These are phyloP conservation scores for Podaxis carcinomalis DNA, from an alignment of 768 basidiomycete species.

Conservation along the genomic window DNA sequence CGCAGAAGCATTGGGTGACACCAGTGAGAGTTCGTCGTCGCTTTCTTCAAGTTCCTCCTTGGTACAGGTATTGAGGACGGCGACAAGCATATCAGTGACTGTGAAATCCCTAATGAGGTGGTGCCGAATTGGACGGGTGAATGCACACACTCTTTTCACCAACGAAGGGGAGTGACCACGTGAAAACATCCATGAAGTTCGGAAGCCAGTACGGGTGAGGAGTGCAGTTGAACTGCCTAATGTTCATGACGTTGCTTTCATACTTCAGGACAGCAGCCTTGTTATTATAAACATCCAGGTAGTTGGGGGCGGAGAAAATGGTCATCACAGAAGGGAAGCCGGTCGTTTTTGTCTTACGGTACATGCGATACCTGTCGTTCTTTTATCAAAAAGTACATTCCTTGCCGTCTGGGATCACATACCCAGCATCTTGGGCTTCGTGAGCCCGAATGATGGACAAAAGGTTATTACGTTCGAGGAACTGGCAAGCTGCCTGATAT, in stretches of 20 bases:
- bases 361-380: slow-evolving; percentile 83
- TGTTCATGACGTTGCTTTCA: slow-evolving; percentile 98
- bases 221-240: slow-evolving; percentile 95
- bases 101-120: slow-evolving; percentile 3
- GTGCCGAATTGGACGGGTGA: background rate
- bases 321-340: slow-evolving; percentile 99
- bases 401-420: slow-evolving; percentile 20
- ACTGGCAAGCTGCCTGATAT: slow-evolving; percentile 95
- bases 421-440: slow-evolving; percentile 99
- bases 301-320: slow-evolving; percentile 98
- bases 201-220: slow-evolving; percentile 98
- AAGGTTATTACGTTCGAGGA: slow-evolving; percentile 95
- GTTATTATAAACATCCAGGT: slow-evolving; percentile 98
- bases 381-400: background rate
- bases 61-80: slow-evolving; percentile 91
- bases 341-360: slow-evolving; percentile 96
- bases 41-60: slow-evolving; percentile 94
- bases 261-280: slow-evolving; percentile 99
- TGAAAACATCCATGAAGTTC: slow-evolving; percentile 99
- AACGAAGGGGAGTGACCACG: slow-evolving; percentile 97
- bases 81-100: slow-evolving; percentile 99
- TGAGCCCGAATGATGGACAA: slow-evolving; percentile 97
- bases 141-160: slow-evolving; percentile 85
- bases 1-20: slow-evolving; percentile 37
- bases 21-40: slow-evolving; percentile 47